These are phyloP conservation scores for Solanum tacnaense DNA, from an alignment of 257 asterid species.

Conservation along the genomic window DNA sequence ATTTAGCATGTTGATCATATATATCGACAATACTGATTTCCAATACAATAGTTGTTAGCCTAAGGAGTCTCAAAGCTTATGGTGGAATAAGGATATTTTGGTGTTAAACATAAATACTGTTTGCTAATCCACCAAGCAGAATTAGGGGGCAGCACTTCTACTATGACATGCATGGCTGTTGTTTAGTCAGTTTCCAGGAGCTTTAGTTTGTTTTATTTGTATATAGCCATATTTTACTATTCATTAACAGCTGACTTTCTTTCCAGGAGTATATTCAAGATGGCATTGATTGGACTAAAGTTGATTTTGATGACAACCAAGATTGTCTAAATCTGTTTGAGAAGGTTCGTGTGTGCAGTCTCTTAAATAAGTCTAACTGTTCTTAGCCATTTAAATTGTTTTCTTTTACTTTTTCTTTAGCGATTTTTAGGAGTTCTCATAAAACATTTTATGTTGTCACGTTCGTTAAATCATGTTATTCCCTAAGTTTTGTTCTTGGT, in stretches of 20 bases:
- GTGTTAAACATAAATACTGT: neutral
- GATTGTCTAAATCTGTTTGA: constrained; percentile 92
- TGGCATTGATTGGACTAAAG: constrained; percentile 98
- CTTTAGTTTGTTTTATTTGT: constrained; percentile 3
- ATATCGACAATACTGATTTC: neutral
- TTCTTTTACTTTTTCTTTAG: neutral
- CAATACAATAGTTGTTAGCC: neutral
- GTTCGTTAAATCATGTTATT: neutral
- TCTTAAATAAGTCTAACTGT: constrained; percentile 5
- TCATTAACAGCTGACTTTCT: constrained; percentile 3
- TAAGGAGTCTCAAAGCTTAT: neutral
- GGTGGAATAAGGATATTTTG: neutral
- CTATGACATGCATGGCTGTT: neutral
- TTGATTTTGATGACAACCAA: constrained; percentile 96
- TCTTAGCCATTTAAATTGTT: neutral
- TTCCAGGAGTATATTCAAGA: constrained; percentile 90
- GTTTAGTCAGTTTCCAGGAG: neutral
- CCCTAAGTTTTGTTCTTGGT: neutral
- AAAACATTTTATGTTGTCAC: neutral
- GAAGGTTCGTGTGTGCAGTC: constrained; percentile 39
- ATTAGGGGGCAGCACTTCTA: neutral
- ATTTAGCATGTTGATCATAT: neutral
- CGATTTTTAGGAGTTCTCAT: neutral
- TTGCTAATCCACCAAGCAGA: neutral
- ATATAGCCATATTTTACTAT: neutral